Evolutionary conservation across 345 rosid species (phyloP).

Genomic region (Cochlearia excelsa): DNA sequence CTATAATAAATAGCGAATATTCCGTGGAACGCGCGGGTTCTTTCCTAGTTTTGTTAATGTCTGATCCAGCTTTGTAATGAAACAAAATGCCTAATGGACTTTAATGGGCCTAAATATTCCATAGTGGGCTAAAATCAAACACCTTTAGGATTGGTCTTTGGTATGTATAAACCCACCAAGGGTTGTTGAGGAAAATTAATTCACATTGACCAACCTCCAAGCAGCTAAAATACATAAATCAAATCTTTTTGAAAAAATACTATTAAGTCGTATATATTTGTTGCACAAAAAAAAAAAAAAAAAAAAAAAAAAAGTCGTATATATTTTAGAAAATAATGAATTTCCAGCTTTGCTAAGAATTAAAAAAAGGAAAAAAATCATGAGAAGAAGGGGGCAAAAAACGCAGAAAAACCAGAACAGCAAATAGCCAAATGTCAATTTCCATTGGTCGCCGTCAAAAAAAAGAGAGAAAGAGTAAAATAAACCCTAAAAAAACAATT

Average conservation of each 20-base stretch:
- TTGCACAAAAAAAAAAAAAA: too few relatives aligned
- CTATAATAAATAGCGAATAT: too few relatives aligned
- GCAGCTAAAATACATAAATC: neutral
- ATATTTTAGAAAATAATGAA: too few relatives aligned
- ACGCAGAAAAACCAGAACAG: neutral
- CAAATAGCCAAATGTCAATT: conserved; percentile 27
- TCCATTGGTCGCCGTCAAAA: conserved; percentile 28
- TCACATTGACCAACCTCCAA: conserved; percentile 26
- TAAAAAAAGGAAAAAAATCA: too few relatives aligned
- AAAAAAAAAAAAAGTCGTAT: too few relatives aligned
- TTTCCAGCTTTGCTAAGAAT: too few relatives aligned
- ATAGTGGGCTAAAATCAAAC: neutral
- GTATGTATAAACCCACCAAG: neutral
- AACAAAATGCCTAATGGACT: neutral
- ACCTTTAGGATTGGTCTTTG: conserved; percentile 1
- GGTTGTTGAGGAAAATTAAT: conserved; percentile 7
- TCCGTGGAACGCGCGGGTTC: too few relatives aligned
- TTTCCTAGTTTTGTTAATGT: too few relatives aligned
- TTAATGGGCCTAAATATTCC: conserved; percentile 6
- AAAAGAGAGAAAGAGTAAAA: conserved; percentile 5
- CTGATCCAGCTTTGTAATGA: too few relatives aligned
- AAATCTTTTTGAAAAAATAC: too few relatives aligned
- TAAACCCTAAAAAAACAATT: conserved; percentile 5
- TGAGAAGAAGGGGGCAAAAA: conserved; percentile 9
- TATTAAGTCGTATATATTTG: neutral